These are phyloP conservation scores for Fusarium avenaceum DNA, from an alignment of 2,329 filamentous ascomycete species.

Conservation along the genomic window DNA sequence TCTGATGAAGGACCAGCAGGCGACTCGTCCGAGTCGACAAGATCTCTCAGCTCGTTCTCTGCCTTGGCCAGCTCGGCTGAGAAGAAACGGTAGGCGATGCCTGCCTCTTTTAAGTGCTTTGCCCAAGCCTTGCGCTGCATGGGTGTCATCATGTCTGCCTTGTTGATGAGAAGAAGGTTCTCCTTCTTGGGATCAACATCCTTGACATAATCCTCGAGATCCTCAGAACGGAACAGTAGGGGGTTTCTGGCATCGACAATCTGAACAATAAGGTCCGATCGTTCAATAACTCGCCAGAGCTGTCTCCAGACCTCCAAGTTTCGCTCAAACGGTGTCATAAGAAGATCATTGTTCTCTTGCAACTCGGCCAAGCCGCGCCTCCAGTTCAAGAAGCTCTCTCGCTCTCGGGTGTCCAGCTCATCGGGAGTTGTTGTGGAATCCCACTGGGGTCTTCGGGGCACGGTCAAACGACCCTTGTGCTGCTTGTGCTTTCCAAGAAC, in stretches of 20 bases:
- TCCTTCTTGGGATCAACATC: conserved; percentile 89
- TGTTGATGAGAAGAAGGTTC: conserved; percentile 95
- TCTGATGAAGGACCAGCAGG: conserved; percentile 43
- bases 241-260: conserved; percentile 98
- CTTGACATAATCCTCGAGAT: conserved; percentile 94
- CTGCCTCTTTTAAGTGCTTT: conserved; percentile 82
- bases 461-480: conserved; percentile 84
- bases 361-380: conserved; percentile 90
- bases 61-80: conserved; percentile 94
- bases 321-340: conserved; percentile 98
- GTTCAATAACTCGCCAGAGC: conserved; percentile 96
- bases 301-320: conserved; percentile 99
- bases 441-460: conserved; percentile 92
- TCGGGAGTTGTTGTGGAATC: conserved; percentile 85
- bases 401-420: conserved; percentile 83
- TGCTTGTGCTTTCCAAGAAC: conserved; percentile 84
- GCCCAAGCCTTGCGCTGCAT: conserved; percentile 88
- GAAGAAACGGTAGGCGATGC: conserved; percentile 95
- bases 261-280: conserved; percentile 95
- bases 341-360: conserved; percentile 91
- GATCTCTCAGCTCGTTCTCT: conserved; percentile 78
- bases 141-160: conserved; percentile 98
- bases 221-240: conserved; percentile 91
- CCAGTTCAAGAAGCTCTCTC: conserved; percentile 87
- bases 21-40: conserved; percentile 62